Evolutionary conservation across 2,329 filamentous ascomycete species (phyloP).

Genomic region (Venturia aucupariae): DNA sequence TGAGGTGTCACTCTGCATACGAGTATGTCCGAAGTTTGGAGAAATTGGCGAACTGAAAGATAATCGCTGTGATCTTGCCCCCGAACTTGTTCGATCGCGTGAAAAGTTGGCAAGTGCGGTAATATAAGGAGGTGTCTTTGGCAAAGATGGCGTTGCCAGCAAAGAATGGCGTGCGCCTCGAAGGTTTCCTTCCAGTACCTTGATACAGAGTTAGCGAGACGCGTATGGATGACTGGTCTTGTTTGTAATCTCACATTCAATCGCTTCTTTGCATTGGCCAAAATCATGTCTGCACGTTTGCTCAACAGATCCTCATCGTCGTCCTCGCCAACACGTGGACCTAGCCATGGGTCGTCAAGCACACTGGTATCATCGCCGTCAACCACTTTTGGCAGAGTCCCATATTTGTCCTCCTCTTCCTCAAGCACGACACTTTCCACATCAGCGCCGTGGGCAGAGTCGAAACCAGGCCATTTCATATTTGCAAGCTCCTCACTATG

Average conservation of each 20-base stretch:
- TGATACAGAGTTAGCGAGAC: slow-evolving; percentile 20
- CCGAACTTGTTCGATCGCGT: background rate
- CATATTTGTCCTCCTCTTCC: slow-evolving; percentile 23
- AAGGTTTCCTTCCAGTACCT: slow-evolving; percentile 93
- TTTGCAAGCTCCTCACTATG: slow-evolving; percentile 37
- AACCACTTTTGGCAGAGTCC: slow-evolving; percentile 21
- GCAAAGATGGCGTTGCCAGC: slow-evolving; percentile 41
- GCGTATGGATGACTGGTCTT: background rate
- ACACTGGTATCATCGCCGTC: slow-evolving; percentile 18
- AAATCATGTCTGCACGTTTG: slow-evolving; percentile 76
- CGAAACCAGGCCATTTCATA: slow-evolving; percentile 30
- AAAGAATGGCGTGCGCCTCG: slow-evolving; percentile 66
- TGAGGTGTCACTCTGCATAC: slow-evolving; percentile 34
- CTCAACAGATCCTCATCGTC: slow-evolving; percentile 57
- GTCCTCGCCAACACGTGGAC: slow-evolving; percentile 26
- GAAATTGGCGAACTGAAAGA: background rate
- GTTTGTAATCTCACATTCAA: slow-evolving; percentile 57
- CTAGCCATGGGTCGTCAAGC: slow-evolving; percentile 8
- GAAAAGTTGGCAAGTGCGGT: background rate
- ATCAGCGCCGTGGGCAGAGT: slow-evolving; percentile 17
- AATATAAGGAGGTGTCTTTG: slow-evolving; percentile 28
- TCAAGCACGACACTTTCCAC: slow-evolving; percentile 17
- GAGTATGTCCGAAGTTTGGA: slow-evolving; percentile 24
- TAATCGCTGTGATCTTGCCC: background rate
- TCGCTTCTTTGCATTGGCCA: slow-evolving; percentile 84